A percentile compares a stretch with the other conserved stretches of the same genome.
Evolutionary conservation across 1,139 yeast genomes (phyloP).

Genomic region (Kodamaea ohmeri): DNA sequence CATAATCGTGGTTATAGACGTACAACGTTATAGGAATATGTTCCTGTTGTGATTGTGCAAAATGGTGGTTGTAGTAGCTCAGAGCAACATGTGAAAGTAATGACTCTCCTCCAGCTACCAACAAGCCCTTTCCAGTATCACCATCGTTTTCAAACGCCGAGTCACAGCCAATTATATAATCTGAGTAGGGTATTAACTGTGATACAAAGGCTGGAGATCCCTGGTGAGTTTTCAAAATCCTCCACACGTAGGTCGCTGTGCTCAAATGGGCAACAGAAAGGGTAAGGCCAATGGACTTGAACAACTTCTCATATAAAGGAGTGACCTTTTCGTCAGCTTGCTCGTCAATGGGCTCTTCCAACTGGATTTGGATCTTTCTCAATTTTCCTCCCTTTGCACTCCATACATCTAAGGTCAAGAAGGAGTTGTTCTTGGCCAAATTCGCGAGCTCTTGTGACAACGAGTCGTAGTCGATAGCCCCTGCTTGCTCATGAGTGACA

Average conservation of each 20-base stretch:
- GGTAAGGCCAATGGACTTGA: constrained; percentile 55
- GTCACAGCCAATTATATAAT: constrained; percentile 87
- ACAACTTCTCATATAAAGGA: constrained; percentile 22
- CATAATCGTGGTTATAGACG: constrained; percentile 86
- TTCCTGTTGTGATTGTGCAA: constrained; percentile 34
- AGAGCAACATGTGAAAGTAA: constrained; percentile 64
- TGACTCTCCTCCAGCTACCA: constrained; percentile 85
- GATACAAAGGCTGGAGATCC: constrained; percentile 85
- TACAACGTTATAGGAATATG: constrained; percentile 52
- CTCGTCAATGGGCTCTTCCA: constrained; percentile 19
- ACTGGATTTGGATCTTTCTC: constrained; percentile 50
- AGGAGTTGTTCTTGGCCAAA: constrained; percentile 32
- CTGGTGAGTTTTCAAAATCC: constrained; percentile 69
- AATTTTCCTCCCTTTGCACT: constrained; percentile 81
- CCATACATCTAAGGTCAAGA: constrained; percentile 71
- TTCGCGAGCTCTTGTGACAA: constrained; percentile 35
- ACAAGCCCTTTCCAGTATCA: constrained; percentile 56
- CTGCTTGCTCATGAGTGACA: constrained; percentile 38
- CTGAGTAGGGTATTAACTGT: constrained; percentile 81
- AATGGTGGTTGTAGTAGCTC: constrained; percentile 54
- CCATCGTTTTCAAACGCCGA: constrained; percentile 38
- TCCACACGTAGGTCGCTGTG: constrained; percentile 85
- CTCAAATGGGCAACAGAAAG: constrained; percentile 75
- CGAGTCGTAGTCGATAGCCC: constrained; percentile 34
- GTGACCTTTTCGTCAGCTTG: constrained; percentile 17